Evolutionary conservation across 441 rosid genomes (phyloP).

Genomic region (Croton setiger): DNA sequence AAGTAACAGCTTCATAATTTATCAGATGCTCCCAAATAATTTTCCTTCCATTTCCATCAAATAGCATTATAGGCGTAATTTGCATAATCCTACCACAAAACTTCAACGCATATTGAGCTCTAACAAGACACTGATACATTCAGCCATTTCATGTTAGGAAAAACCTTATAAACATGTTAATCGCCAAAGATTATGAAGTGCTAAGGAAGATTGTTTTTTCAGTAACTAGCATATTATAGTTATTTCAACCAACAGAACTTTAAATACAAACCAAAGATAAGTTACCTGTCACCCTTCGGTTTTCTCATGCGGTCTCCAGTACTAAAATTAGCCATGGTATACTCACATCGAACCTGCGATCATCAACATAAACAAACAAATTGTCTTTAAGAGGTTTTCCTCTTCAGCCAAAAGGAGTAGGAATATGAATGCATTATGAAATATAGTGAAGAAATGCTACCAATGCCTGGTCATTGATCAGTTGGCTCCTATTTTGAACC

Average conservation of each 20-base stretch:
- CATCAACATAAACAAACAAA: background rate
- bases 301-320: constrained; percentile 88
- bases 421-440: background rate
- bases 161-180: background rate
- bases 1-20: too few species aligned
- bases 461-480: constrained; percentile 65
- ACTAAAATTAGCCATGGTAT: constrained; percentile 94
- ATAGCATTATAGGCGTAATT: too few species aligned
- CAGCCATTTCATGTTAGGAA: background rate
- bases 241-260: background rate
- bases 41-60: too few species aligned
- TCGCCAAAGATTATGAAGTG: background rate
- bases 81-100: too few species aligned
- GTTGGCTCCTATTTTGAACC: constrained; percentile 83
- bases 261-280: background rate
- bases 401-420: background rate
- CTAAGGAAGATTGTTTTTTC: background rate
- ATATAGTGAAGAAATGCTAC: constrained; percentile 29
- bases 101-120: too few species aligned
- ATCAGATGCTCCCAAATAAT: too few species aligned
- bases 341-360: constrained; percentile 78
- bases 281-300: constrained; percentile 81
- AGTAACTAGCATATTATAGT: background rate
- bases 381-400: background rate
- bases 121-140: background rate